Percentiles rank a stretch among this genome's conserved stretches.
phyloP scores from a whole-genome alignment of 2,329 filamentous ascomycete species.

The Colletotrichum lentis region DNA sequence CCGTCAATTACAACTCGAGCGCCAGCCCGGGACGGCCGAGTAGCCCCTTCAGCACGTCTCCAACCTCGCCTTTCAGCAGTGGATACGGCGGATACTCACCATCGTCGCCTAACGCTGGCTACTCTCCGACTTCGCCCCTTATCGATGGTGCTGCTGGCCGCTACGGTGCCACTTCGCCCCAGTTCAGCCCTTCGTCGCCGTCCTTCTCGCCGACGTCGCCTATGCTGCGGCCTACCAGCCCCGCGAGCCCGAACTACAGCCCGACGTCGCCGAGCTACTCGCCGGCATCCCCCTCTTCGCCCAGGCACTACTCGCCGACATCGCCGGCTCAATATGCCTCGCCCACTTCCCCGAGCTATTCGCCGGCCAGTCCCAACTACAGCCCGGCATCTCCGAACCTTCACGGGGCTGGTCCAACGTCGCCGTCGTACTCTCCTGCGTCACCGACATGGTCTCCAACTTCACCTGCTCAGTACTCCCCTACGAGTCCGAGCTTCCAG shows the following conservation, averaged over 20 bases:
- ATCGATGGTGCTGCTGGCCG: conserved; percentile 61
- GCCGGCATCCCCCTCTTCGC: conserved; percentile 66
- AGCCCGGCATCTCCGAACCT: conserved; percentile 72
- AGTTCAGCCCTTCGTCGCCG: conserved; percentile 70
- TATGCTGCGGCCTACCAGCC: conserved; percentile 63
- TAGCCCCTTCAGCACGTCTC: conserved; percentile 78
- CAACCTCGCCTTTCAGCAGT: conserved; percentile 69
- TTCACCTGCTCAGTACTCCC: conserved; percentile 70
- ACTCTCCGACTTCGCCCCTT: conserved; percentile 80
- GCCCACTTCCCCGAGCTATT: conserved; percentile 77
- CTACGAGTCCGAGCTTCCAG: conserved; percentile 69
- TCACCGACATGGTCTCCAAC: conserved; percentile 83
- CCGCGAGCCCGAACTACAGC: conserved; percentile 68
- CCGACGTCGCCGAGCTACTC: conserved; percentile 73
- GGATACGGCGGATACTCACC: conserved; percentile 73
- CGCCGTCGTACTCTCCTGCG: conserved; percentile 72
- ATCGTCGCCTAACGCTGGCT: conserved; percentile 76
- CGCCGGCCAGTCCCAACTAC: conserved; percentile 75
- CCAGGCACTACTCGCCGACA: conserved; percentile 70
- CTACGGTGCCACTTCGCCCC: conserved; percentile 64
- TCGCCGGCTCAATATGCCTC: conserved; percentile 79
- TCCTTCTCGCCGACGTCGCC: conserved; percentile 71
- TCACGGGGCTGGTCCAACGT: conserved; percentile 55
- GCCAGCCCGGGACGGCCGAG: conserved; percentile 69
- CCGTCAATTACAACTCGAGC: conserved; percentile 69